Evolutionary conservation across 1,139 yeast species (phyloP).

Genomic region (Suhomyces maxii): DNA sequence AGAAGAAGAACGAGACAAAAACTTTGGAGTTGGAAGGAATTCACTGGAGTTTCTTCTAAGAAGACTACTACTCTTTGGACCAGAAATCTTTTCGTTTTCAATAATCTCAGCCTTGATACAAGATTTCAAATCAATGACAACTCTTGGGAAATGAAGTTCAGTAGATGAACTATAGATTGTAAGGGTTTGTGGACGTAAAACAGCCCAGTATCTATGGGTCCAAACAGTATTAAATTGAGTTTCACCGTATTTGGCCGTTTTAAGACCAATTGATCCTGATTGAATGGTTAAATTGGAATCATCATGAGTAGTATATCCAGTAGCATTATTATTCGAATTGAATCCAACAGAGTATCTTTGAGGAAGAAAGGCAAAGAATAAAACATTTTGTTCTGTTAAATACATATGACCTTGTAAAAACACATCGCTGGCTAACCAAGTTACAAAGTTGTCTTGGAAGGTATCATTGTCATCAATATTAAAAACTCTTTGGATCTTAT

Average conservation of each 20-base stretch:
- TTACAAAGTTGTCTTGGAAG: constrained; percentile 58
- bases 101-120: constrained; percentile 62
- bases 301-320: constrained; percentile 17
- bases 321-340: not conserved
- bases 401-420: constrained; percentile 83
- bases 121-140: constrained; percentile 69
- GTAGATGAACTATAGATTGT: constrained; percentile 70
- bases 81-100: constrained; percentile 23
- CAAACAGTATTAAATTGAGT: constrained; percentile 35
- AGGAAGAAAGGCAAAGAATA: constrained; percentile 85
- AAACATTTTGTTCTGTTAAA: constrained; percentile 60
- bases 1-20: constrained; percentile 2
- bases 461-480: constrained; percentile 49
- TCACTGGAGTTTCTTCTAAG: constrained; percentile 1
- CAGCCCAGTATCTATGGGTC: constrained; percentile 66
- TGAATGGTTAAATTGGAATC: constrained; percentile 38
- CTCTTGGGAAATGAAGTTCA: constrained; percentile 77
- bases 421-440: constrained; percentile 84
- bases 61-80: not conserved
- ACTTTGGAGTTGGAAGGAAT: constrained; percentile 1
- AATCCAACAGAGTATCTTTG: constrained; percentile 26
- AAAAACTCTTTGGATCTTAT: constrained; percentile 38
- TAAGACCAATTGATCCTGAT: constrained; percentile 51
- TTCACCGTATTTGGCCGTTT: constrained; percentile 47
- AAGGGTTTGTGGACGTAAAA: constrained; percentile 67